These are phyloP conservation scores for Penicillium sp. DNA, from an alignment of 2,329 filamentous ascomycete species.

Conservation along the genomic window DNA sequence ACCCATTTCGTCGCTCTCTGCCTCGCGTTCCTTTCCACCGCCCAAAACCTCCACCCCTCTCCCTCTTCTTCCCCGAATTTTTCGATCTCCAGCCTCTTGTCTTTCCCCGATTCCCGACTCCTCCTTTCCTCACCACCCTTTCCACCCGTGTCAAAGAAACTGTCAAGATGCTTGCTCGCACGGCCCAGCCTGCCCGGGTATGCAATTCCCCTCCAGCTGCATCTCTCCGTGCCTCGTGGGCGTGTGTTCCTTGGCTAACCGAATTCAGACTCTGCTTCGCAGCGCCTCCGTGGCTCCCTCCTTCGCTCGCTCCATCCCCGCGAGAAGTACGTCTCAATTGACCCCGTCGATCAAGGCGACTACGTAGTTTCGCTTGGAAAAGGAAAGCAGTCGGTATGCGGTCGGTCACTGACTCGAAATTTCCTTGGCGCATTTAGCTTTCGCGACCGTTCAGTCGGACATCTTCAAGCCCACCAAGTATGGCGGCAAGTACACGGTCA, in stretches of 20 bases:
- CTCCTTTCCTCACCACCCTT: slow-evolving; percentile 1
- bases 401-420: slow-evolving; percentile 13
- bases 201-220: slow-evolving; percentile 12
- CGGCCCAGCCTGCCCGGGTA: slow-evolving; percentile 40
- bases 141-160: slow-evolving; percentile 15
- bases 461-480: slow-evolving; percentile 99
- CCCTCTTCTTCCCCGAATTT: neutral
- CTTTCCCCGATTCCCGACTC: neutral
- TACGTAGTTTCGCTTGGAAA: neutral
- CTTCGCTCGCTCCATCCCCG: slow-evolving; percentile 45
- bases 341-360: neutral
- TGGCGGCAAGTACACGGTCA: slow-evolving; percentile 98
- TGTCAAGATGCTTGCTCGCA: slow-evolving; percentile 38
- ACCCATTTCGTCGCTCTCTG: too few species aligned
- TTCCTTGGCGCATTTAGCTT: slow-evolving; percentile 36
- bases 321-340: slow-evolving; percentile 45
- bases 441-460: slow-evolving; percentile 83
- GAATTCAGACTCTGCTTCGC: slow-evolving; percentile 52
- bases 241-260: slow-evolving; percentile 39
- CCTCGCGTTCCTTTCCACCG: slow-evolving; percentile 11
- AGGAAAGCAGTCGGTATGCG: neutral
- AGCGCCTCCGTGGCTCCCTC: slow-evolving; percentile 45
- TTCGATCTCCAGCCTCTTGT: slow-evolving; percentile 1
- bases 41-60: slow-evolving; percentile 11
- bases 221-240: slow-evolving; percentile 39